Conservation (phyloP, 169 alveolate species). For the Fabrea salina region DNA sequence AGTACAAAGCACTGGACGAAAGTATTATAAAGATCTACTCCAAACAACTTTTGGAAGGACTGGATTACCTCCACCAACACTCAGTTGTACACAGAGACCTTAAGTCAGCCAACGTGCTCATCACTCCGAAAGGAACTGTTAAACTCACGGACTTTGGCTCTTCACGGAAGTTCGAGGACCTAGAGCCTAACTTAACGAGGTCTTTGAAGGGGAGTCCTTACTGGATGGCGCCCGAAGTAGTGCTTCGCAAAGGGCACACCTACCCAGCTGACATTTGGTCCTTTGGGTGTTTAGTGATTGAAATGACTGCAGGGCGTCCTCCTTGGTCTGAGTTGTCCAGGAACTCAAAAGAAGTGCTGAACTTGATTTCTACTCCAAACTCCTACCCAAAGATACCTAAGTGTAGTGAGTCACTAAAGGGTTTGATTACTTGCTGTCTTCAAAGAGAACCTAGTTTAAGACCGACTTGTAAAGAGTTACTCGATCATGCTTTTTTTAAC, state of each 20-base stretch:
- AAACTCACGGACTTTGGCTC: conserved; percentile 31
- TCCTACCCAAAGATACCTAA: not conserved
- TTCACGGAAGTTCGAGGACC: conserved; percentile 22
- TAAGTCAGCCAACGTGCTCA: conserved; percentile 15
- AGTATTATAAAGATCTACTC: not conserved
- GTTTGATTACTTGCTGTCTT: not conserved
- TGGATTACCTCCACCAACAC: conserved; percentile 16
- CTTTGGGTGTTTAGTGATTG: conserved; percentile 83
- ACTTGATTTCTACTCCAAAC: conserved; percentile 1
- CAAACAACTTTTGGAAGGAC: conserved; percentile 6
- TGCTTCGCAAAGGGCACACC: conserved; percentile 52
- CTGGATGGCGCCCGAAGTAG: conserved; percentile 91
- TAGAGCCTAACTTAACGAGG: conserved; percentile 42
- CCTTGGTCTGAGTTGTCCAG: conserved; percentile 21
- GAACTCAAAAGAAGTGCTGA: not conserved
- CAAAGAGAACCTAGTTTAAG: not conserved
- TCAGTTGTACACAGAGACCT: conserved; percentile 21
- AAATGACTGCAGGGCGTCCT: conserved; percentile 78
- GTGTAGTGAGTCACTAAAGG: not conserved
- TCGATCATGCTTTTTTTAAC: not conserved
- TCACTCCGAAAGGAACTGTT: not conserved
- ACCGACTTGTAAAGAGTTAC: conserved; percentile 3
- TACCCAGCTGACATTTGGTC: conserved; percentile 85
- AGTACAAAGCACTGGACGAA: not conserved
- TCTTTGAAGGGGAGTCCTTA: conserved; percentile 79